Conservation (phyloP, 1,284 basidiomycete species). For the Clitocybe nebularis region DNA sequence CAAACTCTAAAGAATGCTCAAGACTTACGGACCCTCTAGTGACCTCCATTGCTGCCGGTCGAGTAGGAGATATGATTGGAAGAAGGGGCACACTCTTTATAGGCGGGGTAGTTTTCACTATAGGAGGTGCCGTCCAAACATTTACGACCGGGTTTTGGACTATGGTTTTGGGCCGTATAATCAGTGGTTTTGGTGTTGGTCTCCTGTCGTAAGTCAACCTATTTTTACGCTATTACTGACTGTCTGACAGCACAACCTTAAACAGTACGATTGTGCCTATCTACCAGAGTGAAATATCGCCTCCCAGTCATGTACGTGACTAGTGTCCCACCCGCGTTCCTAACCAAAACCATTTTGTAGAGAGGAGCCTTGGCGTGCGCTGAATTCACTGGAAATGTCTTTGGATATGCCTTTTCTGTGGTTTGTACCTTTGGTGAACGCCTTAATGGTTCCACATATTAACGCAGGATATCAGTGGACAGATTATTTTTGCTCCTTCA, state of each 20-base stretch:
- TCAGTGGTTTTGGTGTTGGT: constrained; percentile 93
- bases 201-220: constrained; percentile 68
- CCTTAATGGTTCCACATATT: not conserved
- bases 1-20: not conserved
- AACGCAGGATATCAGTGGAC: constrained; percentile 65
- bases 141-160: constrained; percentile 78
- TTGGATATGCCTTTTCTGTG: constrained; percentile 95
- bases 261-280: constrained; percentile 94
- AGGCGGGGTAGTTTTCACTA: constrained; percentile 84
- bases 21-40: constrained; percentile 41
- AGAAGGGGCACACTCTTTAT: constrained; percentile 84
- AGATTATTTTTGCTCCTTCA: constrained; percentile 91
- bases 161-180: constrained; percentile 87
- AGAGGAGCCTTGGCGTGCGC: constrained; percentile 91
- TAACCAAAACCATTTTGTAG: constrained; percentile 31
- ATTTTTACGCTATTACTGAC: not conserved
- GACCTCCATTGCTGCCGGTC: constrained; percentile 88
- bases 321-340: not conserved
- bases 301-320: constrained; percentile 79
- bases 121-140: constrained; percentile 90
- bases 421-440: constrained; percentile 42
- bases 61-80: constrained; percentile 84
- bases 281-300: constrained; percentile 96
- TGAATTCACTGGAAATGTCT: constrained; percentile 93
- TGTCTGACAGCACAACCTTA: constrained; percentile 3